These are phyloP conservation scores for Coniochaeta pulveracea DNA, from an alignment of 2,329 filamentous ascomycete species.

Conservation along the genomic window DNA sequence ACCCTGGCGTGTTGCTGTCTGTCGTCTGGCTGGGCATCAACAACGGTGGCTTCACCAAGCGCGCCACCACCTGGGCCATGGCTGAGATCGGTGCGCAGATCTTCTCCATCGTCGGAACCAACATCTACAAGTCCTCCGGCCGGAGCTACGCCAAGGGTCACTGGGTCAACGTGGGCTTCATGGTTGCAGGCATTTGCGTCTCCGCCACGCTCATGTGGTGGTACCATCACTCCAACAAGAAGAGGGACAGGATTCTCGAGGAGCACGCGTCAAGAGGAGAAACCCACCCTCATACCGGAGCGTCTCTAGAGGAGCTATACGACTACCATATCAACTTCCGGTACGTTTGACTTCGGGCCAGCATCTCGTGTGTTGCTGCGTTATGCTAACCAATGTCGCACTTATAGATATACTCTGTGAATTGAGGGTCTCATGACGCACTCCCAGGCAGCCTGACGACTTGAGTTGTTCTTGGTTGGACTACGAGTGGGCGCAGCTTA, in stretches of 20 bases:
- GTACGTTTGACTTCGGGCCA: neutral
- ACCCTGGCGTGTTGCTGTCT: conserved; percentile 1
- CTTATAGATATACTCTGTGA: neutral
- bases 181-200: neutral
- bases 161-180: conserved; percentile 1
- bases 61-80: conserved; percentile 3
- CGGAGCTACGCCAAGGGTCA: conserved; percentile 1
- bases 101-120: conserved; percentile 3
- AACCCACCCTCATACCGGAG: neutral
- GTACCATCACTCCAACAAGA: conserved; percentile 3
- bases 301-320: conserved; percentile 1
- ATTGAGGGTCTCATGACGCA: no score
- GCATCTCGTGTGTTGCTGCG: neutral
- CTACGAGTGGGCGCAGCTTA: no score
- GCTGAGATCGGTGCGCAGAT: conserved; percentile 3
- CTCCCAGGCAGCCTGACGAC: no score
- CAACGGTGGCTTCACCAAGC: conserved; percentile 3
- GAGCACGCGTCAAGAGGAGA: conserved; percentile 1
- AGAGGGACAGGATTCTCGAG: neutral
- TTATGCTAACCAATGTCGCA: neutral
- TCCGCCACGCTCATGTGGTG: neutral
- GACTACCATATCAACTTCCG: neutral
- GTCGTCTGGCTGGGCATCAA: conserved; percentile 2
- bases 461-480: no score
- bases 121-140: neutral